Conservation (phyloP, 2,329 filamentous ascomycete species). For the Cladophialophora yegresii region DNA sequence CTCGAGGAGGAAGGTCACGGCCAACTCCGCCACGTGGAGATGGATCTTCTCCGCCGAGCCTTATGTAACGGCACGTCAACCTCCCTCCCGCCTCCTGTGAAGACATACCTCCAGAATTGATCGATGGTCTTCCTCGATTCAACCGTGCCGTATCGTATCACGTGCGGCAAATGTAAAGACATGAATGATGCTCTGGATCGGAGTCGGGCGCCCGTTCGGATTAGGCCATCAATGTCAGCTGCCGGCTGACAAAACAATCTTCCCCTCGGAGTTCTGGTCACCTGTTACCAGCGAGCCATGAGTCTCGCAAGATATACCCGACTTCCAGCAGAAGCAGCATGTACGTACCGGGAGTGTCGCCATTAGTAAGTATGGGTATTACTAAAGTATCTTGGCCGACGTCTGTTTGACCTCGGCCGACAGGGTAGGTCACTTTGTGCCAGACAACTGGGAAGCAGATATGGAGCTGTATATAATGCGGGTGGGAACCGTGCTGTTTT, state of each 20-base stretch:
- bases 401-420: neutral
- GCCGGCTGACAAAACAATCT: neutral
- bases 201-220: neutral
- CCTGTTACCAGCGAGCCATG: no score
- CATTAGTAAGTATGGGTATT: neutral
- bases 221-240: neutral
- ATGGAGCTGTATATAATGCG: neutral
- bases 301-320: neutral
- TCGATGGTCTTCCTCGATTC: neutral
- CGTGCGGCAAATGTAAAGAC: neutral
- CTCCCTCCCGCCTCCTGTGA: neutral
- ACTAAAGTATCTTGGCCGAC: neutral
- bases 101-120: neutral
- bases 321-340: neutral
- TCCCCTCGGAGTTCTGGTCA: neutral
- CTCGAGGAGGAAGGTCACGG: slow-evolving; percentile 2
- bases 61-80: neutral
- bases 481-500: neutral
- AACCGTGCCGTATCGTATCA: no score
- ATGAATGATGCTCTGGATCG: neutral
- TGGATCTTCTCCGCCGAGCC: neutral
- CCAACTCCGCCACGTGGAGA: neutral
- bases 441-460: neutral
- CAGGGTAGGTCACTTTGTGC: neutral
- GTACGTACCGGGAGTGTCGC: neutral